These are phyloP conservation scores for Geotrichum macrosporum DNA, from an alignment of 1,139 yeast genomes.

Conservation along the genomic window DNA sequence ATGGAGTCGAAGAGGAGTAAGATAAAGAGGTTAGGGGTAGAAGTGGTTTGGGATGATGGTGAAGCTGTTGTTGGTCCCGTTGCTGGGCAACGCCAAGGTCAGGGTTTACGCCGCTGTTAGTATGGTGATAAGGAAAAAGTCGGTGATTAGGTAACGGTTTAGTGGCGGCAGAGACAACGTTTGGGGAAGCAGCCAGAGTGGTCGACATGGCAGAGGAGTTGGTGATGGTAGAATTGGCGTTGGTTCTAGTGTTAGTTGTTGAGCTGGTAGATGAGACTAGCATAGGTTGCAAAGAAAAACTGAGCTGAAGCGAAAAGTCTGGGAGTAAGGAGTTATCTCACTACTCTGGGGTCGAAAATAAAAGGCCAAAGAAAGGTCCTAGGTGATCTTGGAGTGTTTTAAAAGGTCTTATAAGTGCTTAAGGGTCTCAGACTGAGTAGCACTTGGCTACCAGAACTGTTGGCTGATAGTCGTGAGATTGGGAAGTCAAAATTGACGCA, in stretches of 20 bases:
- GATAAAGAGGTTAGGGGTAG: not conserved
- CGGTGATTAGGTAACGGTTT: slow-evolving; percentile 5
- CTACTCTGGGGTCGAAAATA: too few relatives aligned
- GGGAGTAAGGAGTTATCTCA: too few relatives aligned
- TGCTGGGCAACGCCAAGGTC: slow-evolving; percentile 9
- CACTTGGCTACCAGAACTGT: too few relatives aligned
- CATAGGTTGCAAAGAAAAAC: too few relatives aligned
- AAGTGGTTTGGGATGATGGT: slow-evolving; percentile 1
- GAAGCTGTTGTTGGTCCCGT: slow-evolving; percentile 8
- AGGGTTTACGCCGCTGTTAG: slow-evolving; percentile 1
- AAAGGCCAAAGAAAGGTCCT: too few relatives aligned
- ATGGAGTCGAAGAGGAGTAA: not conserved
- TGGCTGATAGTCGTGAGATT: not conserved
- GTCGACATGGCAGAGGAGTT: slow-evolving; percentile 16
- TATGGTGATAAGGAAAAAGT: slow-evolving; percentile 7
- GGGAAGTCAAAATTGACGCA: slow-evolving; percentile 1
- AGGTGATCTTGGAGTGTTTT: too few relatives aligned
- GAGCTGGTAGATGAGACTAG: too few relatives aligned
- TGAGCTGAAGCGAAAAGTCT: too few relatives aligned
- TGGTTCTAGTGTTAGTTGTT: too few relatives aligned
- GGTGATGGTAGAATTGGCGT: too few relatives aligned
- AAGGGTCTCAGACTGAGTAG: too few relatives aligned
- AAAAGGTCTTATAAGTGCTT: too few relatives aligned
- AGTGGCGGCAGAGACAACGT: slow-evolving; percentile 8
- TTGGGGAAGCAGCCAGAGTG: slow-evolving; percentile 12